Base-by-base conservation (phyloP, 2,329 filamentous ascomycete species). In the Colletotrichum sp. region DNA sequence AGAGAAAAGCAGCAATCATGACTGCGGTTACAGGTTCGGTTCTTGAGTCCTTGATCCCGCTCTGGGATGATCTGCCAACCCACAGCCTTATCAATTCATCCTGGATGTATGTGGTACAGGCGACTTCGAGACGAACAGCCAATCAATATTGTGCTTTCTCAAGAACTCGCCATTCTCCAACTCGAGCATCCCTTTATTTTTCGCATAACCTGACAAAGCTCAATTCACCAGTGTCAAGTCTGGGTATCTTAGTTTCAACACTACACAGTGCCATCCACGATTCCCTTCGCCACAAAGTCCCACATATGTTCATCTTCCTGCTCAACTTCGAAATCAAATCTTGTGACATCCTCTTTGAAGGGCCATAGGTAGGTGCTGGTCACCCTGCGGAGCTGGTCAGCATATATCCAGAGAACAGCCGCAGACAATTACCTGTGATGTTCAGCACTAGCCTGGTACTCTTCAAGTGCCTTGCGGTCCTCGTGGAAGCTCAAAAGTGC, bases 301-400 rank as follows among this genome's bases (percentile, higher is more conserved):
- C 74, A 76, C 70, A 69, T 76, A 4, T 74, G 62, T 15, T 76
- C 70, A 39, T 87, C 86, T 59, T 84, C 84, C 12, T 80, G 75
- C 5, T 86, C 85, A 27, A 89, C 86, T 70, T 91, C 89, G 77
- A 91, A 91, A 77, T 91, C 90, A 78, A 90, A 91, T 22, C 89
- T 83, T 19, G 85, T 84, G 2, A 91, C 81, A 72, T 91, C 89
- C 67, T 91, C 89, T 22, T 87, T 88, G 78, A 85, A 91, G 0
- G 89, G 89, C 81, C 87, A 90, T 9, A 91, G 81, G 67, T 88
- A 88, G 5, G 84, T 86, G 34, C 84, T 87, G 0, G 89, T 91
- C 0, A 91, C 88, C 67, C 90, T 91, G 55, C 3, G 25, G 8
- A 44, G 9, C 15, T 11, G 6, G 22, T 64, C 15, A 64, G 64